Percentiles rank a stretch among this genome's conserved stretches.
phyloP scores from a whole-genome alignment of 2,329 filamentous ascomycete genomes.

The Drechslerella stenobrocha region DNA sequence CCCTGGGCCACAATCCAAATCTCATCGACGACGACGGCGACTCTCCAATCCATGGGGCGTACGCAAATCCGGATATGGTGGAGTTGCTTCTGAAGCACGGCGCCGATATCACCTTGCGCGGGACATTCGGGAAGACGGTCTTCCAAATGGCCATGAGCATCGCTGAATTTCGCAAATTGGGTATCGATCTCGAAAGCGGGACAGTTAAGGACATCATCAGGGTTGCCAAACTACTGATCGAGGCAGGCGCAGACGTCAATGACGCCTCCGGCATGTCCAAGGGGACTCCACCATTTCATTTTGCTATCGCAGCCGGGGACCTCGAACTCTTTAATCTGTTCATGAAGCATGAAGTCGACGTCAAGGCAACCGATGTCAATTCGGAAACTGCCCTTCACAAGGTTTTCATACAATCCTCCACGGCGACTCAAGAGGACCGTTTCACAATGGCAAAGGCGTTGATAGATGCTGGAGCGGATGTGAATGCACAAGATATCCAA shows the following conservation, averaged over 20 bases:
- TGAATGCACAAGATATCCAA: constrained; percentile 48
- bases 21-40: constrained; percentile 19
- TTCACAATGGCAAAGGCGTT: constrained; percentile 29
- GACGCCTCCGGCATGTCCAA: constrained; percentile 23
- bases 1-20: constrained; percentile 17
- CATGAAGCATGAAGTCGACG: constrained; percentile 29
- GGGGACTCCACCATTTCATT: constrained; percentile 21
- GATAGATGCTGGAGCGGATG: constrained; percentile 34
- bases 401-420: constrained; percentile 19
- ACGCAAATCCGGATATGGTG: constrained; percentile 13
- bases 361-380: constrained; percentile 13
- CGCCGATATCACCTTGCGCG: constrained; percentile 15
- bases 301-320: constrained; percentile 19
- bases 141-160: constrained; percentile 20
- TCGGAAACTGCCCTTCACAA: constrained; percentile 20
- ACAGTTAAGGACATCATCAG: constrained; percentile 12
- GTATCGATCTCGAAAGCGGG: constrained; percentile 35
- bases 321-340: constrained; percentile 31
- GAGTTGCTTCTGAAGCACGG: constrained; percentile 27
- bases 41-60: constrained; percentile 14
- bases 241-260: constrained; percentile 36
- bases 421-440: constrained; percentile 19
- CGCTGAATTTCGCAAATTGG: constrained; percentile 5
- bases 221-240: constrained; percentile 17
- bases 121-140: constrained; percentile 3